Base-by-base conservation (phyloP, 2,329 filamentous ascomycete genomes). In the Cytospora piceicola region DNA sequence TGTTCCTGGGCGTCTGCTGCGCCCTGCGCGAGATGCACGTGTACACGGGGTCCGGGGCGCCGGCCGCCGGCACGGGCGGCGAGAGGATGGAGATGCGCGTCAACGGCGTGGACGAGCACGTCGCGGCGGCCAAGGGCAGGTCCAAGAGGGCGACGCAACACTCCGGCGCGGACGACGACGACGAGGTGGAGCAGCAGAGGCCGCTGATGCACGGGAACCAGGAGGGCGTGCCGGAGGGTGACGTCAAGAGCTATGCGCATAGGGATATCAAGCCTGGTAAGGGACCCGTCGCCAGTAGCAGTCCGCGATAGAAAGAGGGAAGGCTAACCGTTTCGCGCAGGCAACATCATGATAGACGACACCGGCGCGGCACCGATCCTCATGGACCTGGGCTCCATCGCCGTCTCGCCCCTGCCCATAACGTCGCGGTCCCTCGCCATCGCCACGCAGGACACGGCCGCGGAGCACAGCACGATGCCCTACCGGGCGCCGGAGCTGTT, bases 281-380 rank as follows among this genome's bases (percentile, higher is more conserved):
- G 85, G 72, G n/a, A 11, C 49, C 36, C 6, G n/a, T 60, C 11
- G 24, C 46, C 7, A 54, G 29, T n/a, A 22, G 42, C n/a, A n/a
- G 11, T 9, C 15, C 20, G n/a, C 17, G 12, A 29, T 30, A 11
- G 15, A 36, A 20, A n/a, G 32, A 52, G 27, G n/a, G 15, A 34
- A 60, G 30, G n/a, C 39, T 20, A 4, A 42, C 39, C 39, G n/a
- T 17, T 7, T n/a, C n/a, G 20, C 34, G 17, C 66, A 88, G 86
- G 93, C 66, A 99, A 99, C 79, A 96, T 99, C 75, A 99, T 99
- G 95, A 97, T 99, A 71, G 90, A 92, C 70, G 94, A 98, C 76
- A 88, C 93, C 72, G 95, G 95, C 71, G 86, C 88, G 67, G 89
- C 89, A 34, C 94, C 95, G 3, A 95, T 99, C 72, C 86, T 99